Evolutionary conservation across 768 basidiomycete genomes (phyloP).

Genomic region (Serendipita vermifera): DNA sequence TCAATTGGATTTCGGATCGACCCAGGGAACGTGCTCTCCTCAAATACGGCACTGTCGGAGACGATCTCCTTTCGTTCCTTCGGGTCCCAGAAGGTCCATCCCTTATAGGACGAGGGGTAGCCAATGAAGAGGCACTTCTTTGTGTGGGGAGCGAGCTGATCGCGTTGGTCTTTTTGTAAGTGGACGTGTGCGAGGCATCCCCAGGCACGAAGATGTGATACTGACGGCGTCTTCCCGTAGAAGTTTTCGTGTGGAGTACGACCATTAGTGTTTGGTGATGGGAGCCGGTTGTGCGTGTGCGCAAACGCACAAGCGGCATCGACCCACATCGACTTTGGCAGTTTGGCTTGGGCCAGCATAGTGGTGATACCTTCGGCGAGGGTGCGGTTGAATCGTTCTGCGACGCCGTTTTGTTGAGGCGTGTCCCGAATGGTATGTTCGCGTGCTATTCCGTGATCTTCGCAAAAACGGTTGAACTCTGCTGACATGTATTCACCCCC

Average conservation of each 20-base stretch:
- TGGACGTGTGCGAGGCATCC: constrained; percentile 30
- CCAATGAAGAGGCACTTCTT: constrained; percentile 29
- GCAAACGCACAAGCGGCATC: neutral
- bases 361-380: constrained; percentile 19
- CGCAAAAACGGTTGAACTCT: constrained; percentile 17
- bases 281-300: neutral
- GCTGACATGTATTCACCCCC: constrained; percentile 23
- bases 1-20: too few relatives aligned
- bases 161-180: constrained; percentile 22
- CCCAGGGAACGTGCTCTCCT: too few relatives aligned
- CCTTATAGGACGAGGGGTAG: constrained; percentile 25
- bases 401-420: constrained; percentile 24
- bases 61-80: too few relatives aligned
- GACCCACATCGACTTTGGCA: constrained; percentile 18
- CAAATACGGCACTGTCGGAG: too few relatives aligned
- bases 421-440: constrained; percentile 22
- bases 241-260: too few relatives aligned
- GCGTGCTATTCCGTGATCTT: constrained; percentile 17
- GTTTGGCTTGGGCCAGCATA: constrained; percentile 18
- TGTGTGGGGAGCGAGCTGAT: constrained; percentile 12
- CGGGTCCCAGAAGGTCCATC: too few relatives aligned
- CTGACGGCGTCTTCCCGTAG: too few relatives aligned
- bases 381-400: constrained; percentile 21
- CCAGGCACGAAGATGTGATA: constrained; percentile 27
- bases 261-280: too few relatives aligned